These are phyloP conservation scores for Aspergillus pseudonomiae DNA, from an alignment of 2,329 filamentous ascomycete genomes.

Conservation along the genomic window DNA sequence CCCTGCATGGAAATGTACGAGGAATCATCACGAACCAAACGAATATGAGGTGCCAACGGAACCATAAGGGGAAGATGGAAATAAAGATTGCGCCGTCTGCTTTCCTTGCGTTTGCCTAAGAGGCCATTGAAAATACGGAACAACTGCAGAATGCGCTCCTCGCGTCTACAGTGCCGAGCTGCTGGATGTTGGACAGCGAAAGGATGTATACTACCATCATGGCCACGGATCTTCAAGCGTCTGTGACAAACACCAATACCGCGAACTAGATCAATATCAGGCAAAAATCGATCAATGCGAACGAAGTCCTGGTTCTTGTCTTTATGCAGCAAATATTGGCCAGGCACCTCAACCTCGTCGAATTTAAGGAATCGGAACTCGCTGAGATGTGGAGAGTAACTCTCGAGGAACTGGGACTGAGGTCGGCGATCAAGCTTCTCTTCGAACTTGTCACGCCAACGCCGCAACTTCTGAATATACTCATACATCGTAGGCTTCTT, in stretches of 20 bases:
- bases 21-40: constrained; percentile 92
- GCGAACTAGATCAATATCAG: constrained; percentile 89
- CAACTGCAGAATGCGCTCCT: constrained; percentile 92
- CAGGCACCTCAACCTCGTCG: constrained; percentile 96
- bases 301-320: constrained; percentile 99
- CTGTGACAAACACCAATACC: constrained; percentile 90
- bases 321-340: constrained; percentile 94
- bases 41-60: constrained; percentile 89
- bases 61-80: constrained; percentile 97
- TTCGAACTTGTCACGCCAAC: constrained; percentile 97
- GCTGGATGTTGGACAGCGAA: constrained; percentile 97
- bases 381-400: constrained; percentile 85
- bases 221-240: constrained; percentile 90
- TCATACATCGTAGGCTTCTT: constrained; percentile 97
- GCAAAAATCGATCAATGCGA: constrained; percentile 93
- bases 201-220: constrained; percentile 94
- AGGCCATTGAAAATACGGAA: constrained; percentile 98
- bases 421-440: constrained; percentile 90
- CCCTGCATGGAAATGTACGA: constrained; percentile 93
- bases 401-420: constrained; percentile 74
- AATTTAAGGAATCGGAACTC: constrained; percentile 98
- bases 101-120: constrained; percentile 90
- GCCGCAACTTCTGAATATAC: constrained; percentile 95
- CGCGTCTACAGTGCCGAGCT: constrained; percentile 84
- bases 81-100: constrained; percentile 86